A percentile compares a stretch with the other conserved stretches of the same genome.
phyloP scores from a whole-genome alignment of 2,329 filamentous ascomycete species.

The Aspergillus clavatus region DNA sequence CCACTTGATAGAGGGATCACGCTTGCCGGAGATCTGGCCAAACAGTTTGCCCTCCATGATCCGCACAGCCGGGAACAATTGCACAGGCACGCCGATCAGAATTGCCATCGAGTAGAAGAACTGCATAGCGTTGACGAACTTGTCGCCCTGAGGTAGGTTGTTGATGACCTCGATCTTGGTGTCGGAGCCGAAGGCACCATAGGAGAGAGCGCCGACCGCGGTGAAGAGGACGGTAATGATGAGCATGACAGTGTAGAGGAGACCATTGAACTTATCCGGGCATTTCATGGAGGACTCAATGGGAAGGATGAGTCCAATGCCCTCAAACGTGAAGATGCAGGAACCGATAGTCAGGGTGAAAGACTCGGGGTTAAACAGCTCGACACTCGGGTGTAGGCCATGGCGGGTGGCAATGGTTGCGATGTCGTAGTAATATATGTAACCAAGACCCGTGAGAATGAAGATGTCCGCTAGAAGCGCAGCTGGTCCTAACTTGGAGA shows the following conservation, averaged over 20 bases:
- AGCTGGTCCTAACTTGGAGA: constrained; percentile 89
- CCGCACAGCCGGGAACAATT: constrained; percentile 93
- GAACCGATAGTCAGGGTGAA: constrained; percentile 98
- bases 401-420: constrained; percentile 70
- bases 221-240: constrained; percentile 87
- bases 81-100: constrained; percentile 82
- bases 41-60: constrained; percentile 91
- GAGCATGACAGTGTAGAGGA: constrained; percentile 84
- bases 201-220: constrained; percentile 83
- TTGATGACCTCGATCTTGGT: constrained; percentile 93
- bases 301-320: constrained; percentile 90
- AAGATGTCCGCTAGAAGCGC: constrained; percentile 88
- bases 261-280: constrained; percentile 78
- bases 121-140: constrained; percentile 87
- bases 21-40: constrained; percentile 80
- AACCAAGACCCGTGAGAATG: constrained; percentile 83
- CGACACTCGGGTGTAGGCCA: constrained; percentile 70
- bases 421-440: constrained; percentile 91
- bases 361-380: constrained; percentile 77
- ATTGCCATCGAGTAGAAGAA: constrained; percentile 93
- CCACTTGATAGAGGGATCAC: constrained; percentile 97
- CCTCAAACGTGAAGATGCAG: constrained; percentile 96
- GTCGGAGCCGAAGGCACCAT: constrained; percentile 86
- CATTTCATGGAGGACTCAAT: constrained; percentile 94
- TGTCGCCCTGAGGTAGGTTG: constrained; percentile 89